Evolutionary conservation across 73 alveolate species (phyloP), one percentile per base, ranked within the genome.

Genomic region (Durusdinium trenchii): DNA sequence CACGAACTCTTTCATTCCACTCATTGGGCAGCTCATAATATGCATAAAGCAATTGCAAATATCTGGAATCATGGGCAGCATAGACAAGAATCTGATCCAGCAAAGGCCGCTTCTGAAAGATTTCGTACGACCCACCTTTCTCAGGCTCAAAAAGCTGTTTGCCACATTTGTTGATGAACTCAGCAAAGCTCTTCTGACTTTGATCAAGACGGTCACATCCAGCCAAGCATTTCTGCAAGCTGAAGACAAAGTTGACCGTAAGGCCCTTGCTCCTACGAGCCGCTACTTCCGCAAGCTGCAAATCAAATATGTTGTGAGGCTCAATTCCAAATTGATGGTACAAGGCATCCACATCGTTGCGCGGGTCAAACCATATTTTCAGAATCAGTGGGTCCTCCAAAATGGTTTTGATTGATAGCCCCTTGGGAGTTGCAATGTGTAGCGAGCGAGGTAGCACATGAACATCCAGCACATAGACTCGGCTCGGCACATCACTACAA

Each of bases 291-390:
- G 86, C 86, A 1, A 89, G 71, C 50, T 89, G 96, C 50, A 89
- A 40, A 36, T 89, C 96, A 36, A 89, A 45, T 40, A 89, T 51
- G 40, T 89, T 57, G 16, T 71, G 78, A 35, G 96, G 73, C 3
- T 18, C 48, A 47, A 89, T 47, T 35, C 86, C 86, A 35, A 89
- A 89, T 51, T 89, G 96, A 35, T 89, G 96, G 38, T 30, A 89
- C 50, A 89, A 69, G 36, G 96, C 96, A 20, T 89, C 96, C 42
- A 89, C 96, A 18, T 89, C 96, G 38, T 89, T 89, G 69, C 96
- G 96, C 1, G 96, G 96, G 35, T 89, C 96, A 48, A 89, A 89
- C 96, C 96, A 89, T 12, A 89, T 26, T 52, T 89, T 89, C 54
- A 87, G 64, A 2, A 43, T 42, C 48, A 3, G 35, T 7, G 16